Percentiles rank a stretch among this genome's conserved stretches.
Conservation (phyloP, 1,139 yeast species). For the Ogataea hybrid region DNA sequence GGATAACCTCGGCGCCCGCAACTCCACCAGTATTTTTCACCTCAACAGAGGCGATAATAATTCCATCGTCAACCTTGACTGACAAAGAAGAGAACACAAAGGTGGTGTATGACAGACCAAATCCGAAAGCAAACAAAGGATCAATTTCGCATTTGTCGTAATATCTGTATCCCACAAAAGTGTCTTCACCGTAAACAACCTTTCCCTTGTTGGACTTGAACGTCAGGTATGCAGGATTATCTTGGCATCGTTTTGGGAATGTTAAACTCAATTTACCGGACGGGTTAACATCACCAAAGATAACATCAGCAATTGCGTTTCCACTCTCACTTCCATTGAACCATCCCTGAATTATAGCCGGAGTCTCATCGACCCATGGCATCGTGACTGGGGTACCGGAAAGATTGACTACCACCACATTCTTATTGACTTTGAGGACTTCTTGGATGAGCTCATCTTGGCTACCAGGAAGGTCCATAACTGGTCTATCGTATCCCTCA, state of each 20-base stretch:
- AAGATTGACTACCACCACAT: constrained; percentile 55
- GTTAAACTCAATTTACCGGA: constrained; percentile 62
- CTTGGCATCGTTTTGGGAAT: constrained; percentile 47
- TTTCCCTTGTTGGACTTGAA: constrained; percentile 47
- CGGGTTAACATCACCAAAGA: constrained; percentile 68
- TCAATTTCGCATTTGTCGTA: constrained; percentile 49
- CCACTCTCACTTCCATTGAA: constrained; percentile 50
- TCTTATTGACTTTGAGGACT: constrained; percentile 47
- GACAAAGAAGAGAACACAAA: constrained; percentile 37
- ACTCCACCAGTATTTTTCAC: constrained; percentile 41
- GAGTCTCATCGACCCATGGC: constrained; percentile 53
- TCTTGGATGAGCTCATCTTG: constrained; percentile 47
- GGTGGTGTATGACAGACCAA: constrained; percentile 56
- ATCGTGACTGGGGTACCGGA: constrained; percentile 62
- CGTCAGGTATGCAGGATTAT: constrained; percentile 49
- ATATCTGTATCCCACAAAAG: constrained; percentile 59
- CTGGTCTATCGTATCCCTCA: constrained; percentile 49
- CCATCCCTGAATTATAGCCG: constrained; percentile 44
- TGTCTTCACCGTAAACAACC: constrained; percentile 54
- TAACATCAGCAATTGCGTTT: constrained; percentile 53
- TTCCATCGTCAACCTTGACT: constrained; percentile 23
- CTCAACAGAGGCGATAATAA: constrained; percentile 26
- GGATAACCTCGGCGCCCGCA: constrained; percentile 47
- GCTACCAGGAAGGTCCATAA: constrained; percentile 47
- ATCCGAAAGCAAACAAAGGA: constrained; percentile 61